These are phyloP conservation scores for Arxiozyma bovina DNA, from an alignment of 1,139 yeast genomes.

Conservation along the genomic window DNA sequence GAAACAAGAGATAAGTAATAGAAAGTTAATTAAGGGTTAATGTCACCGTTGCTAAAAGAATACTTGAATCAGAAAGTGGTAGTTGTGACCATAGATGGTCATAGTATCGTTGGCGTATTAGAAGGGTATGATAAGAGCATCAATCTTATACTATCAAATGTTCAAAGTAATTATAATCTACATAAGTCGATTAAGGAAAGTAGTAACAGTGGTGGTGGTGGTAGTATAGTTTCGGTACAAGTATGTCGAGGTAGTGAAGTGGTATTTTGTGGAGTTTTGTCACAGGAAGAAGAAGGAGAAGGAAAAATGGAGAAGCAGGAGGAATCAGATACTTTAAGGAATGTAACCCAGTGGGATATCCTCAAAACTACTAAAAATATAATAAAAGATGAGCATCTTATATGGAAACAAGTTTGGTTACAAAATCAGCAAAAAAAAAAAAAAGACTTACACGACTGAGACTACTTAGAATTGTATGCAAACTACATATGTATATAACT, in stretches of 20 bases:
- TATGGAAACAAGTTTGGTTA: constrained; percentile 25
- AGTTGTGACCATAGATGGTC: constrained; percentile 77
- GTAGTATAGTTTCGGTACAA: constrained; percentile 12
- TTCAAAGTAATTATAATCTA: constrained; percentile 39
- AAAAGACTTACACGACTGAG: not conserved
- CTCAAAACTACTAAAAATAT: constrained; percentile 34
- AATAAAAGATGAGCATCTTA: constrained; percentile 25
- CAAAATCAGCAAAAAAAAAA: not conserved
- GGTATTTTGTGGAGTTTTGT: constrained; percentile 61
- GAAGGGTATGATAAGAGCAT: constrained; percentile 79
- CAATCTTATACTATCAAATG: constrained; percentile 54
- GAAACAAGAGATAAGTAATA: not conserved
- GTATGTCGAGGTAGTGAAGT: constrained; percentile 77
- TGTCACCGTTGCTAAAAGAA: constrained; percentile 30
- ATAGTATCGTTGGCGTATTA: constrained; percentile 56
- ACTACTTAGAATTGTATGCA: not conserved
- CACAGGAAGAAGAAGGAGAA: constrained; percentile 39
- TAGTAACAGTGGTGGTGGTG: constrained; percentile 18
- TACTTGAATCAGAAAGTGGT: constrained; percentile 42
- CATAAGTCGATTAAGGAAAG: not conserved
- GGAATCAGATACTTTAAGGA: not conserved
- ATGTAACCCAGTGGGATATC: constrained; percentile 8
- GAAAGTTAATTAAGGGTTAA: constrained; percentile 3
- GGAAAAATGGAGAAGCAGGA: constrained; percentile 17
- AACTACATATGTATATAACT: too few relatives aligned